phyloP scores from a whole-genome alignment of 495 filamentous ascomycete species.

The Neurospora sublineolata region DNA sequence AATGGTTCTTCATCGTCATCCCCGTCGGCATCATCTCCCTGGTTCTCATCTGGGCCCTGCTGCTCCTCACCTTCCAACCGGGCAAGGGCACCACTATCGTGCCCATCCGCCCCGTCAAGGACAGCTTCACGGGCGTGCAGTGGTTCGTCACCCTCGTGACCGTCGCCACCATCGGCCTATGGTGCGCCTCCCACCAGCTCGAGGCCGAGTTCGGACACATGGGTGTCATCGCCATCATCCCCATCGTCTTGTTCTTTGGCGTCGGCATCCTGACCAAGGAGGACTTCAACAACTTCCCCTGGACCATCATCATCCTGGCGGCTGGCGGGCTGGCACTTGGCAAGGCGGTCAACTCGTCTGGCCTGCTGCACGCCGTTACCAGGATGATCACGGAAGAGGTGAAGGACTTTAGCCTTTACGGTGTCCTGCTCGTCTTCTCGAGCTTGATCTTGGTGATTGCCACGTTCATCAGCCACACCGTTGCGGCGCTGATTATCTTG shows the following conservation, averaged over 20 bases:
- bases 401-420: constrained; percentile 72
- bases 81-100: constrained; percentile 80
- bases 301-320: constrained; percentile 98
- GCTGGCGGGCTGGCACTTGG: constrained; percentile 88
- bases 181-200: constrained; percentile 85
- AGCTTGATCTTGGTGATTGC: constrained; percentile 82
- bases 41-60: constrained; percentile 75
- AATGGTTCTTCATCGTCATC: constrained; percentile 93
- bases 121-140: constrained; percentile 78
- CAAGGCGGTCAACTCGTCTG: constrained; percentile 87
- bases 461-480: constrained; percentile 96
- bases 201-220: constrained; percentile 88
- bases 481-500: constrained; percentile 88
- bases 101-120: constrained; percentile 76
- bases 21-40: constrained; percentile 89
- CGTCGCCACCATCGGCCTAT: constrained; percentile 75
- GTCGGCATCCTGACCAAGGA: constrained; percentile 96
- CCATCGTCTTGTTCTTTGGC: constrained; percentile 91
- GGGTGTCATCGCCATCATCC: constrained; percentile 95
- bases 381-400: constrained; percentile 58
- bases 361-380: constrained; percentile 84
- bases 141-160: constrained; percentile 86
- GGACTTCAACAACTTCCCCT: constrained; percentile 99
- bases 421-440: constrained; percentile 76
- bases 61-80: constrained; percentile 75